Evolutionary conservation across 257 asterid species (phyloP).

Genomic region (Verbena officinalis): DNA sequence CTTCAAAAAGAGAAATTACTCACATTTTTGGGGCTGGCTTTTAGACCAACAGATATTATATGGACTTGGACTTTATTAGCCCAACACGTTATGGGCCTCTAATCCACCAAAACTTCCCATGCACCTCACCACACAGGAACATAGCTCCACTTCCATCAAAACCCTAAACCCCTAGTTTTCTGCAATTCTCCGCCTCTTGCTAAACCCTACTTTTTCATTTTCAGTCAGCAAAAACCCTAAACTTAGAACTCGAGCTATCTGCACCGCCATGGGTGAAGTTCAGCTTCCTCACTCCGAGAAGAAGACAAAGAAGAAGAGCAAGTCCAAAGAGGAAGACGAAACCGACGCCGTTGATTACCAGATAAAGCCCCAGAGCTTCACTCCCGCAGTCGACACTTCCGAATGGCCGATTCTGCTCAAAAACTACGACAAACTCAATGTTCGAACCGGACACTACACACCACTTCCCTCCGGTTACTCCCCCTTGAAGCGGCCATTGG

Average conservation of each 20-base stretch:
- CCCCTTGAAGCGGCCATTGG: slow-evolving; percentile 79
- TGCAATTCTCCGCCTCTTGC: slow-evolving; percentile 23
- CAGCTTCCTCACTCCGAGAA: slow-evolving; percentile 68
- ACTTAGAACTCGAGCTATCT: background rate
- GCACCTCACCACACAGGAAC: slow-evolving; percentile 25
- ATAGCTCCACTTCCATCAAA: slow-evolving; percentile 26
- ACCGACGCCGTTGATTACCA: slow-evolving; percentile 47
- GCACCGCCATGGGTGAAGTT: slow-evolving; percentile 65
- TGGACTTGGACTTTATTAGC: background rate
- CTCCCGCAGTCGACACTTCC: slow-evolving; percentile 83
- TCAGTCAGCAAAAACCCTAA: slow-evolving; percentile 15
- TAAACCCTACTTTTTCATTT: slow-evolving; percentile 20
- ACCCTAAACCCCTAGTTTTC: slow-evolving; percentile 51
- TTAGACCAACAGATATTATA: too few relatives aligned
- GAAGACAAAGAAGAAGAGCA: slow-evolving; percentile 65
- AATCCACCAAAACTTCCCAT: slow-evolving; percentile 13
- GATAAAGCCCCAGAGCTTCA: slow-evolving; percentile 82
- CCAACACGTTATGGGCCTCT: slow-evolving; percentile 1
- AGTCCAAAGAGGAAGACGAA: slow-evolving; percentile 36
- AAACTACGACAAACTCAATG: slow-evolving; percentile 79
- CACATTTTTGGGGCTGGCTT: too few relatives aligned
- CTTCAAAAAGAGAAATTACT: too few relatives aligned
- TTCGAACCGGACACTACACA: slow-evolving; percentile 95
- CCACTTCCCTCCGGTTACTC: slow-evolving; percentile 87
- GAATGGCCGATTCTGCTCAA: slow-evolving; percentile 92